Evolutionary conservation across 106 monocot species (phyloP).

Genomic region (Triglochin maritima): DNA sequence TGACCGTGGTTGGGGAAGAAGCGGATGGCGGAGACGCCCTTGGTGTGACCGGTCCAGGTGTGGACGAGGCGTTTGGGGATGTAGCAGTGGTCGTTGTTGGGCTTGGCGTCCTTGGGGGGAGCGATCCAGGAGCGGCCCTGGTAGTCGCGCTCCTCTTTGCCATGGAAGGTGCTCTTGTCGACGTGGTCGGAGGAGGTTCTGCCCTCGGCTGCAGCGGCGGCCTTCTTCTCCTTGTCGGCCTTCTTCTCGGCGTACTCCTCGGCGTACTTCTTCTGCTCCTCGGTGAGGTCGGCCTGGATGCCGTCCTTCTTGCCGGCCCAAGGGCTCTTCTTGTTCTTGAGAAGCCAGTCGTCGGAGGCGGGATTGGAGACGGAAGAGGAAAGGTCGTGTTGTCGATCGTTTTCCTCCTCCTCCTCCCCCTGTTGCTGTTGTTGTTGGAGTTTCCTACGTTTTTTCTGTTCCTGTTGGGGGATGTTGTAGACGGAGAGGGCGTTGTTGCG

Average conservation of each 20-base stretch:
- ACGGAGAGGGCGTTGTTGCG: constrained; percentile 55
- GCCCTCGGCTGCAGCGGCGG: constrained; percentile 17
- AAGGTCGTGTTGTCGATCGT: background rate
- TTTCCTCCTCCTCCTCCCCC: background rate
- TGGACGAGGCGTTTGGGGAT: constrained; percentile 85
- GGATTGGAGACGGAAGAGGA: constrained; percentile 43
- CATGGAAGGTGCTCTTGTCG: constrained; percentile 93
- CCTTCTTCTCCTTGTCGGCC: constrained; percentile 51
- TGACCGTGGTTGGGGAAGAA: constrained; percentile 91
- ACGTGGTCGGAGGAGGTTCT: constrained; percentile 24
- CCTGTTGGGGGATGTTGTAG: constrained; percentile 89
- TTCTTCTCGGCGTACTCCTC: constrained; percentile 92
- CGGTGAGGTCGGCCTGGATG: constrained; percentile 62
- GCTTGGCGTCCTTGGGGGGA: constrained; percentile 84
- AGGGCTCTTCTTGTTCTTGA: constrained; percentile 67
- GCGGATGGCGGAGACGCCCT: constrained; percentile 74
- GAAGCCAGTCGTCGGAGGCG: constrained; percentile 74
- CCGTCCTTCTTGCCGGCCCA: constrained; percentile 80
- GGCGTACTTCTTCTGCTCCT: constrained; percentile 96
- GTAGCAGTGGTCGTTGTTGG: constrained; percentile 83
- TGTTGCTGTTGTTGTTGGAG: constrained; percentile 24
- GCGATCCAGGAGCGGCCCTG: constrained; percentile 89
- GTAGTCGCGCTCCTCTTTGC: constrained; percentile 88
- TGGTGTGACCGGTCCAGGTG: constrained; percentile 92
- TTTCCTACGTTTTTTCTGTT: constrained; percentile 68